A percentile compares a stretch with the other conserved stretches of the same genome.
Conservation (phyloP, 441 rosid genomes). For the Breynia disticha region DNA sequence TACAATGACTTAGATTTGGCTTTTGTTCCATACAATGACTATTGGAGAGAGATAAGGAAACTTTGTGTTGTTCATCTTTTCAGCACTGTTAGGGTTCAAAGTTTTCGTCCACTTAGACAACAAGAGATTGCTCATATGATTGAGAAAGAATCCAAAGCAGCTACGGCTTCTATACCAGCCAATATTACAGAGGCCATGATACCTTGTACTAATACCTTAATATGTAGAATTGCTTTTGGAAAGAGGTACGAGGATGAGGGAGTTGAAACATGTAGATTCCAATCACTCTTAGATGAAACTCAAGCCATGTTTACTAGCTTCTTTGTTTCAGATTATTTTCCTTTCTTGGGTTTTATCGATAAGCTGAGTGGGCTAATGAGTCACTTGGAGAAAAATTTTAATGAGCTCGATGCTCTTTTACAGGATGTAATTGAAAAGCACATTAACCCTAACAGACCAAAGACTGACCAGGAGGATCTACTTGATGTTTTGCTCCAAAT, state of each 20-base stretch:
- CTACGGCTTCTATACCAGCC: not conserved
- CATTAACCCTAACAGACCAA: constrained; percentile 5
- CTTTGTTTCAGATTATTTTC: constrained; percentile 20
- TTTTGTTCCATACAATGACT: constrained; percentile 24
- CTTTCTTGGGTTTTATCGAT: constrained; percentile 17
- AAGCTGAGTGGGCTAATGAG: constrained; percentile 5
- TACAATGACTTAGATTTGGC: constrained; percentile 33
- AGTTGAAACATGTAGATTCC: constrained; percentile 15
- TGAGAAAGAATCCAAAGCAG: not conserved
- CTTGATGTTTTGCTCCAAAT: constrained; percentile 15
- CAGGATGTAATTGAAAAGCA: constrained; percentile 18
- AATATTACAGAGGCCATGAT: constrained; percentile 17
- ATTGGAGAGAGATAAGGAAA: constrained; percentile 33
- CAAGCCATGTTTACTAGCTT: constrained; percentile 10
- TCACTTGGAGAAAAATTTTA: constrained; percentile 15
- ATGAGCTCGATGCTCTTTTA: constrained; percentile 17
- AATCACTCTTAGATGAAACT: constrained; percentile 10
- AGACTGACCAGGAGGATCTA: constrained; percentile 15
- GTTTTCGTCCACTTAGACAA: constrained; percentile 31
- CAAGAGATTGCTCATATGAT: constrained; percentile 24
- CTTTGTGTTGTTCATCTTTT: constrained; percentile 26
- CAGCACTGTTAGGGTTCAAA: constrained; percentile 20
- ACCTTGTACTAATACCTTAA: not conserved
- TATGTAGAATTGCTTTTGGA: constrained; percentile 18
- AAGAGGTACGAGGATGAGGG: constrained; percentile 13